Evolutionary conservation across 176 grass and related monocot genomes (phyloP), one percentile per base, ranked within the genome.

Genomic region (Phoenix dactylifera): DNA sequence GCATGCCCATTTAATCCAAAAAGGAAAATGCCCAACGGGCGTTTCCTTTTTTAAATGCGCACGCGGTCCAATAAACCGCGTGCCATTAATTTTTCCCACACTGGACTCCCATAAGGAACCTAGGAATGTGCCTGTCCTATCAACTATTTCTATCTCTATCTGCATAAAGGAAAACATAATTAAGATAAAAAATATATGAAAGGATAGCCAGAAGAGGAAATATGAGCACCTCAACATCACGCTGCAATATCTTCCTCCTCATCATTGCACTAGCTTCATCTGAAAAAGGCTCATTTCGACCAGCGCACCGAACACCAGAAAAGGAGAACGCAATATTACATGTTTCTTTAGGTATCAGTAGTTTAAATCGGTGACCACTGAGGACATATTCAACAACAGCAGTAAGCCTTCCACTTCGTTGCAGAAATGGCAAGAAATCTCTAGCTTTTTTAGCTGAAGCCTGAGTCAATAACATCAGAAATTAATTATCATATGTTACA

Each of bases 301-400:
- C 84, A 80, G 93, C 84, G 64, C 87, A 90, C 17, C 93, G 80
- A 75, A 98, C 93, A 58, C 93, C 87, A 62, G 93, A 98, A 56
- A 98, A 82, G 51, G 93, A 92, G 24, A 98, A 92, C 17, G 93
- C 93, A 58, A 98, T 98, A 52, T 73, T 98, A 64, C 93, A 98
- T 15, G 93, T 98, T 74, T 98, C 93, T 76, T 98, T 98, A 14
- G 93, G 93, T 51, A 98, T 92, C 55, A 86, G 77, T 24, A 98
- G 63, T 66, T 98, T 98, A 74, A 98, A 98, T 18, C 93, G 87
- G 74, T 98, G 93, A 10, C 93, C 88, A 18, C 93, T 92, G 60
- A 98, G 84, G 52, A 98, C 85, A 78, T 98, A 98, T 72, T 98
- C 93, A 72, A 98, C 93, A 3, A 98, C 57, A 5, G 93, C 93